Conservation (phyloP, 148 eudicot genomes). For the Silene latifolia region DNA sequence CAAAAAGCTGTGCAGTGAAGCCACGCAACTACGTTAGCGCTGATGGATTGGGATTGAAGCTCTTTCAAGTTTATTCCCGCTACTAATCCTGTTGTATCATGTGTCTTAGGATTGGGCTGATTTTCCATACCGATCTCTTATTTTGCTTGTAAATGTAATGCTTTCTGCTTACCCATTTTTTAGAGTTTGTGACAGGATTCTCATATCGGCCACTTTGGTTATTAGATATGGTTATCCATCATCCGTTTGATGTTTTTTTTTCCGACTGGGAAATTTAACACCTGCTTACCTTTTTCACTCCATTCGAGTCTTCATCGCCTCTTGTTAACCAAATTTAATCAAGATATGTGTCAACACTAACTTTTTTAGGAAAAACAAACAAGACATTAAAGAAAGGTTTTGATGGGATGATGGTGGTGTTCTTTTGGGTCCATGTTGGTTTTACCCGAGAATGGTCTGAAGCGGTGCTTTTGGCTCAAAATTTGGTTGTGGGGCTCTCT, state of each 20-base stretch:
- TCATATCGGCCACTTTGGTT: neutral
- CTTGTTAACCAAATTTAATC: too few species aligned
- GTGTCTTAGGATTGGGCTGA: constrained; percentile 3
- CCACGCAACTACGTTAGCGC: constrained; percentile 46
- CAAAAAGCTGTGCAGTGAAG: constrained; percentile 79
- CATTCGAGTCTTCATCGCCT: too few species aligned
- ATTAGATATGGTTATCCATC: neutral
- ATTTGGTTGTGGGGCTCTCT: too few species aligned
- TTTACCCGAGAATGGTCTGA: too few species aligned
- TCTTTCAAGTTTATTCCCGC: neutral
- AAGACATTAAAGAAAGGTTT: too few species aligned
- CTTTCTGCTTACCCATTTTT: neutral
- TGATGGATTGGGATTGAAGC: neutral
- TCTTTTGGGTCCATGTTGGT: too few species aligned
- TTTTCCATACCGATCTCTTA: neutral
- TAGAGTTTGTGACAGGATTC: neutral
- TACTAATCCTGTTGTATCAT: neutral
- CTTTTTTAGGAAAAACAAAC: too few species aligned
- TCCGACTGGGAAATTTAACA: too few species aligned
- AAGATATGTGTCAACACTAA: too few species aligned
- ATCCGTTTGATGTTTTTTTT: neutral
- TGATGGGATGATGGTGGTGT: too few species aligned
- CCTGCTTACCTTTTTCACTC: too few species aligned
- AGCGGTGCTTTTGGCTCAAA: too few species aligned
- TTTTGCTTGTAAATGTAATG: neutral